These are phyloP conservation scores for Plantago ovata DNA, from an alignment of 257 asterid genomes.

Conservation along the genomic window DNA sequence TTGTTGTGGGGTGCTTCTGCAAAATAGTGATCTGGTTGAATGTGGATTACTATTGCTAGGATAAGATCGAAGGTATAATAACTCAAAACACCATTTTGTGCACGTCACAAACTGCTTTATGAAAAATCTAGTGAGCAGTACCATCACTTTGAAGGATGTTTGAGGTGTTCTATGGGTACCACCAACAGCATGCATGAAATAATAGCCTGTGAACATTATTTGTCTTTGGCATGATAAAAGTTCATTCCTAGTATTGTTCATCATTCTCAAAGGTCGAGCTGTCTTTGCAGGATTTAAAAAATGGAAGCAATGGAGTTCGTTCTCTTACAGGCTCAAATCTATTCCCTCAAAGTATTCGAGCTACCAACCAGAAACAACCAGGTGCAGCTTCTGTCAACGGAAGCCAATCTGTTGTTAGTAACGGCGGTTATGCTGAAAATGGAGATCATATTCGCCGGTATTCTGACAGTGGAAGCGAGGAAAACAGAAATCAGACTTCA, in stretches of 20 bases:
- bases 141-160: too few species aligned
- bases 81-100: too few species aligned
- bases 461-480: conserved; percentile 59
- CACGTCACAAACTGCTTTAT: too few species aligned
- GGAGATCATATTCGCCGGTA: conserved; percentile 39
- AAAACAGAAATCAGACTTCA: conserved; percentile 43
- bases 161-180: too few species aligned
- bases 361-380: conserved; percentile 54
- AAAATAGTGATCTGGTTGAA: too few species aligned
- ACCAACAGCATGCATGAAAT: too few species aligned
- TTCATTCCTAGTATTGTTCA: background rate
- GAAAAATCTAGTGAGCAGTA: too few species aligned
- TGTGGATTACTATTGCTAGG: too few species aligned
- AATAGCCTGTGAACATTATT: too few species aligned
- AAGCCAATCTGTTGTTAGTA: conserved; percentile 26
- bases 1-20: background rate
- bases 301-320: conserved; percentile 58
- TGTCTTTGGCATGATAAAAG: too few species aligned
- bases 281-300: conserved; percentile 72
- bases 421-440: conserved; percentile 43
- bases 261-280: conserved; percentile 24
- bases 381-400: conserved; percentile 44
- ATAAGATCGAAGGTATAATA: too few species aligned
- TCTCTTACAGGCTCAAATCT: conserved; percentile 71
- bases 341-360: conserved; percentile 94